Evolutionary conservation across 805 yeast species (phyloP).

Genomic region (Wickerhamomyces strasburgensis): DNA sequence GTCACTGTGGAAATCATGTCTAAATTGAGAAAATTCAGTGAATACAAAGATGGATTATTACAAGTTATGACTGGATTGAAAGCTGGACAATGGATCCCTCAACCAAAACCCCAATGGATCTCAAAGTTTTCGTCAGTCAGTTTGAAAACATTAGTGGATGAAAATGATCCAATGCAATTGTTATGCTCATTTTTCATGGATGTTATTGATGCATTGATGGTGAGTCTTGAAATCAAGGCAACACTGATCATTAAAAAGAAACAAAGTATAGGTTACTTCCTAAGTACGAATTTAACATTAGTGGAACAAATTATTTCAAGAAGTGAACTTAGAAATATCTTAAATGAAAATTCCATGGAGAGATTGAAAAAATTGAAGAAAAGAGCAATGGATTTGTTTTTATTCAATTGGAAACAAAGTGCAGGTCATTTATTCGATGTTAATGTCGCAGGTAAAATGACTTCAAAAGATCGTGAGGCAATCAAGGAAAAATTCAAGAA

Average conservation of each 20-base stretch:
- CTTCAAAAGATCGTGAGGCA: conserved; percentile 72
- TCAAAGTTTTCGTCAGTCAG: conserved; percentile 44
- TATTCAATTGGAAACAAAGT: conserved; percentile 74
- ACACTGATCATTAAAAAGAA: conserved; percentile 29
- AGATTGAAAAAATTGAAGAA: conserved; percentile 67
- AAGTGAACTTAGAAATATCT: conserved; percentile 46
- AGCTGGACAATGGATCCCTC: conserved; percentile 66
- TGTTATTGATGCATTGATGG: conserved; percentile 66
- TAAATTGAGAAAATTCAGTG: conserved; percentile 58
- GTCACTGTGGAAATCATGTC: conserved; percentile 70
- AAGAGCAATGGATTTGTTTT: conserved; percentile 65
- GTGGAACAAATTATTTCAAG: conserved; percentile 70
- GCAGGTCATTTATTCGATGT: conserved; percentile 77
- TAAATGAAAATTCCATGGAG: conserved; percentile 56
- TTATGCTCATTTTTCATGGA: conserved; percentile 71
- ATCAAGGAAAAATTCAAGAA: conserved; percentile 80
- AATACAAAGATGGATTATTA: conserved; percentile 49
- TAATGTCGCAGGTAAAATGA: conserved; percentile 54
- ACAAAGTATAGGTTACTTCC: conserved; percentile 57
- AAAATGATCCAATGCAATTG: conserved; percentile 43
- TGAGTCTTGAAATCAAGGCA: conserved; percentile 59
- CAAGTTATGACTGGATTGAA: conserved; percentile 44
- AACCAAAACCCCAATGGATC: conserved; percentile 52
- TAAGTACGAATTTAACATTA: conserved; percentile 65
- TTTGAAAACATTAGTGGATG: conserved; percentile 33